Base-by-base conservation (phyloP, 2,329 filamentous ascomycete species). In the Talaromyces marneffei region DNA sequence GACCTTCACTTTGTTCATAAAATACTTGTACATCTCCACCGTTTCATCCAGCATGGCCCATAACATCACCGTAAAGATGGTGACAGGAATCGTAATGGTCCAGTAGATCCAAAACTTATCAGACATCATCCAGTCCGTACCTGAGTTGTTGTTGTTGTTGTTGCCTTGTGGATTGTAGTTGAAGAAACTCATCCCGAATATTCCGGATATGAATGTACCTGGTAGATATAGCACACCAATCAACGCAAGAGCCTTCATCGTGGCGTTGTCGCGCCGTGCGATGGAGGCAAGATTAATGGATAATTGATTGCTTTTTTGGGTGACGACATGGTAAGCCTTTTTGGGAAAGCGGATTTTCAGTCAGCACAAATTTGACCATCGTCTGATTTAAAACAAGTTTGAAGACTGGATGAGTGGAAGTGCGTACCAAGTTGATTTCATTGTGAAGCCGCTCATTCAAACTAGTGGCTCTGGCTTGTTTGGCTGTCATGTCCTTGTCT, bases 61-160 rank as follows among this genome's bases (percentile, higher is more conserved):
- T 25, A 53, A 10, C 7, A 59, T 9, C 18, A 62, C 50, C 0
- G 60, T 62, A 9, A 62, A 48, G 10, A 59, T 39, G 4, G 60
- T 62, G 31, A 62, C 46, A 7, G 60, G 60, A 14, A 62, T 62
- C 10, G 60, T 62, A 27, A 62, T 53, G 25, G 18, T 56, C 60
- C 60, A 62, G 31, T 62, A 62, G 29, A 62, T 53, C 60, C 60
- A 62, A 10, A 62, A 62, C 27, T 59, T 62, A 23, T 39, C 48
- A 2, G 60, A 62, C 60, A 62, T 59, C 23, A 35, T 54, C 60
- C 60, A 62, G 14, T 62, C 60, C 12, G 29, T n/a, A 20, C n/a
- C n/a, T n/a, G 39, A 29, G 18, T 5, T 14, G 20, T 18, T n/a
- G 39, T 48, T 52, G 31, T 5, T 14, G 20, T 18, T n/a, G 39